phyloP scores from a whole-genome alignment of 2,329 filamentous ascomycete genomes.

The Tolypocladium inflatum region DNA sequence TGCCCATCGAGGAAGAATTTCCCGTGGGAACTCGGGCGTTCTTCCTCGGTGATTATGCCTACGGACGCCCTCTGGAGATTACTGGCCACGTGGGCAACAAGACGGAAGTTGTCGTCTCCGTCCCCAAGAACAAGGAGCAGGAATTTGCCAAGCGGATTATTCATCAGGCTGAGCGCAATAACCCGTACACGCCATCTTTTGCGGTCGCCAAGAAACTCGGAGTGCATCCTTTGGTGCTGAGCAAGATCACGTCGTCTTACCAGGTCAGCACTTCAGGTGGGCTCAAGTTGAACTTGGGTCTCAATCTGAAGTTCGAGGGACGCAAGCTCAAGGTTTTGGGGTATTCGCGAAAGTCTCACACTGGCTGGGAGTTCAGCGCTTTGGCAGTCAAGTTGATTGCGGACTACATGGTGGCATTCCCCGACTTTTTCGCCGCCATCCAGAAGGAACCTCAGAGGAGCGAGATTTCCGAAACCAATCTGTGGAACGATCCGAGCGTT shows the following conservation, averaged over 20 bases:
- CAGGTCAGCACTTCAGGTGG: slow-evolving; percentile 70
- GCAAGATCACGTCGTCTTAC: slow-evolving; percentile 94
- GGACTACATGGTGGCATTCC: slow-evolving; percentile 88
- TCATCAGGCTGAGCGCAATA: slow-evolving; percentile 55
- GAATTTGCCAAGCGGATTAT: slow-evolving; percentile 77
- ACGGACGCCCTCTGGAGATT: slow-evolving; percentile 82
- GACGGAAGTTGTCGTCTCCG: slow-evolving; percentile 69
- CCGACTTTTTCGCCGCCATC: slow-evolving; percentile 88
- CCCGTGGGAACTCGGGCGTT: slow-evolving; percentile 75
- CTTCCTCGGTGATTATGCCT: slow-evolving; percentile 89
- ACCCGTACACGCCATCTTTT: slow-evolving; percentile 77
- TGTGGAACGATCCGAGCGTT: slow-evolving; percentile 64
- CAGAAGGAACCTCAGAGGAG: slow-evolving; percentile 78
- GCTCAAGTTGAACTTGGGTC: slow-evolving; percentile 76
- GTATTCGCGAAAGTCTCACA: slow-evolving; percentile 77
- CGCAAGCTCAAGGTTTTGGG: slow-evolving; percentile 93
- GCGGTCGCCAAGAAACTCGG: slow-evolving; percentile 75
- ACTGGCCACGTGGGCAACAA: slow-evolving; percentile 64
- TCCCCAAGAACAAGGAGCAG: slow-evolving; percentile 60
- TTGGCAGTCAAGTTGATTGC: slow-evolving; percentile 73
- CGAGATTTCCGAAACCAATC: slow-evolving; percentile 74
- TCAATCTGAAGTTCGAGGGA: slow-evolving; percentile 95
- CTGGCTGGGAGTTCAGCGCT: slow-evolving; percentile 92
- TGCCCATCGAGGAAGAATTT: slow-evolving; percentile 87
- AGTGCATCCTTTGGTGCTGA: slow-evolving; percentile 78